A percentile compares a stretch with the other conserved stretches of the same genome.
These are phyloP conservation scores for Cytospora mali DNA, from an alignment of 2,329 filamentous ascomycete species.

Conservation along the genomic window DNA sequence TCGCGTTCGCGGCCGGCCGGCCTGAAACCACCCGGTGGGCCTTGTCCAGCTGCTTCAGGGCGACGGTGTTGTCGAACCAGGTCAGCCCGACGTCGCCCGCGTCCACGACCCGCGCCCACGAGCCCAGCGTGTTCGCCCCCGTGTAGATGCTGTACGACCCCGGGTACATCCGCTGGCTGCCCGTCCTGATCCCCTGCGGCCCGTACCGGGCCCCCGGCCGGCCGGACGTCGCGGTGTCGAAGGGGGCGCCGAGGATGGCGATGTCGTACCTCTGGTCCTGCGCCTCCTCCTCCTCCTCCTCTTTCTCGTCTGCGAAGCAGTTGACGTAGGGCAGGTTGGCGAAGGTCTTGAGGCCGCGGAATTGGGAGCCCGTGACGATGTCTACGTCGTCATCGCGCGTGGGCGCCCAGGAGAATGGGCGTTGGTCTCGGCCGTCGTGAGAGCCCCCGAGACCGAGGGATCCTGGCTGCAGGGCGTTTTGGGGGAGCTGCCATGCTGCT, in stretches of 20 bases:
- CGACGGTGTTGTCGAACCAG: conserved; percentile 75
- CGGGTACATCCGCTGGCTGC: conserved; percentile 27
- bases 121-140: conserved; percentile 15
- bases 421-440: not conserved
- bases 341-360: conserved; percentile 64
- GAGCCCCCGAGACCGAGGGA: conserved; percentile 1
- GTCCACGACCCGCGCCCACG: conserved; percentile 58
- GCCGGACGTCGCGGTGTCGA: conserved; percentile 43
- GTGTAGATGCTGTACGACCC: conserved; percentile 19
- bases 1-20: conserved; percentile 45
- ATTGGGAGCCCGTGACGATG: conserved; percentile 46
- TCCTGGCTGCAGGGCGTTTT: conserved; percentile 5
- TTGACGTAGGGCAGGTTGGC: conserved; percentile 63
- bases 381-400: conserved; percentile 40
- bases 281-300: conserved; percentile 46
- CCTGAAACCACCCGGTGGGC: conserved; percentile 53
- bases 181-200: conserved; percentile 24
- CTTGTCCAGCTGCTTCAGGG: conserved; percentile 73
- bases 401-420: conserved; percentile 8
- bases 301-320: conserved; percentile 59
- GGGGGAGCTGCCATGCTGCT: conserved; percentile 21
- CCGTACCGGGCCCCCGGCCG: conserved; percentile 25
- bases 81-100: conserved; percentile 80
- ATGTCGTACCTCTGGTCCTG: conserved; percentile 56
- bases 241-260: conserved; percentile 53